Percentiles rank a stretch among this genome's conserved stretches.
Evolutionary conservation across 2,329 filamentous ascomycete species (phyloP).

Genomic region (Rhynchosporium graminicola): DNA sequence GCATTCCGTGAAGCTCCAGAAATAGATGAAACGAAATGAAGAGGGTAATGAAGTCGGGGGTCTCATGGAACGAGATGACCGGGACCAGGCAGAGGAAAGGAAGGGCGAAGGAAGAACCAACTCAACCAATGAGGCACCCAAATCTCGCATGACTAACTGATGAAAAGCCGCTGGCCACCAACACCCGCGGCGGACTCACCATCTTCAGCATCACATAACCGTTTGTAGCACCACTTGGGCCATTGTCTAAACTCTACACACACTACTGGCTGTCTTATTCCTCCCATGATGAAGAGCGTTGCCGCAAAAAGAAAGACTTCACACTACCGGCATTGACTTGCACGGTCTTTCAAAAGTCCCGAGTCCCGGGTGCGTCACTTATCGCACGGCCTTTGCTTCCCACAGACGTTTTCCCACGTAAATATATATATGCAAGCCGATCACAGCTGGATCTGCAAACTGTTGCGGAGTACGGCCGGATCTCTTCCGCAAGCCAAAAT

Average conservation of each 20-base stretch:
- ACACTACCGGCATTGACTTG: not conserved
- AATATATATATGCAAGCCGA: not conserved
- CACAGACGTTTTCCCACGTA: too few relatives aligned
- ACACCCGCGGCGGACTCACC: too few relatives aligned
- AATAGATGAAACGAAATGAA: conserved; percentile 17
- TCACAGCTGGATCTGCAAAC: conserved; percentile 9
- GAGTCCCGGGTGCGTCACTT: not conserved
- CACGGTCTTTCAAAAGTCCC: not conserved
- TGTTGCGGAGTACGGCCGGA: not conserved
- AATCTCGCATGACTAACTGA: too few relatives aligned
- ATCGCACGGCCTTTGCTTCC: not conserved
- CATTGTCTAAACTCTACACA: too few relatives aligned
- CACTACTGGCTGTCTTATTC: too few relatives aligned
- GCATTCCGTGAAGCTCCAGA: conserved; percentile 2
- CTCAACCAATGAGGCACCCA: not conserved
- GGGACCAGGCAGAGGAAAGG: not conserved
- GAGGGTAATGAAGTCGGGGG: not conserved
- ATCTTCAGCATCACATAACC: too few relatives aligned
- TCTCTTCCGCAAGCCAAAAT: not conserved
- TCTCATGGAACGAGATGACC: not conserved
- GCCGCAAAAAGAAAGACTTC: not conserved
- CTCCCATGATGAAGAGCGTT: not conserved
- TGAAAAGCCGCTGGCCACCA: too few relatives aligned
- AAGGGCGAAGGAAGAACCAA: not conserved
- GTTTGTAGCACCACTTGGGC: too few relatives aligned